Base-by-base conservation (phyloP, 371 early-diverging fungal species). In the Mortierella sp. region DNA sequence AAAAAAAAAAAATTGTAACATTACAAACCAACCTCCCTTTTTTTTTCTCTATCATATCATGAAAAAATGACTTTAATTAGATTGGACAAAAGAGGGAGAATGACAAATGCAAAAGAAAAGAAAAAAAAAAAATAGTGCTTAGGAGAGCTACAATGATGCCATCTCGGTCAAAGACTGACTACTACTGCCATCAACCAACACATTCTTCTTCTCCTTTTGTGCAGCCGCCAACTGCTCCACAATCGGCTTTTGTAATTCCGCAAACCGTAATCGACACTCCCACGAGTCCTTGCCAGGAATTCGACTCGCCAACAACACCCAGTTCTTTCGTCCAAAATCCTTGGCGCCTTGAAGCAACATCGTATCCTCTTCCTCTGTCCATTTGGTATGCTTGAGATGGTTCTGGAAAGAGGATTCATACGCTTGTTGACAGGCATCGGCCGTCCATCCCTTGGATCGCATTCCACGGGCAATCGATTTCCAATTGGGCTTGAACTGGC, bases 251-350 rank as follows among this genome's bases (percentile, higher is more conserved):
- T 79, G 72, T 2, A 79, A 66, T 50, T 79, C 63, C 2, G 73
- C 28, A 64, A 62, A 69, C 16, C 79, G 79, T 25, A 79, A 21
- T 16, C 79, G 79, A 43, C 79, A 79, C 51, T 72, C 62, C 79
- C 79, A 79, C 0, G 46, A 62, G 19, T 72, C 63, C 48, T 63
- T 72, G 25, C 60, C 70, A 1, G 66, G 53, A 11, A 79, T 37
- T 0, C 29, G 11, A 23, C 18, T 7, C 0, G 79, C 79, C 14
- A 69, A 28, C 7, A 51, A 53, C 14, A 60, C 30, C 79, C 79
- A 79, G 50, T 79, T 72, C 67, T 72, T 79, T 1, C 57, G 63
- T n/a, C 79, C 79, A 19, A 61, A 28, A 19, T 1, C 9, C 19
- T 57, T 25, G 11, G 37, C 28, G 0, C 60, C 48, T 4, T 56